Conservation (phyloP, 495 filamentous ascomycete species). For the Beverwykella pulmonaria region DNA sequence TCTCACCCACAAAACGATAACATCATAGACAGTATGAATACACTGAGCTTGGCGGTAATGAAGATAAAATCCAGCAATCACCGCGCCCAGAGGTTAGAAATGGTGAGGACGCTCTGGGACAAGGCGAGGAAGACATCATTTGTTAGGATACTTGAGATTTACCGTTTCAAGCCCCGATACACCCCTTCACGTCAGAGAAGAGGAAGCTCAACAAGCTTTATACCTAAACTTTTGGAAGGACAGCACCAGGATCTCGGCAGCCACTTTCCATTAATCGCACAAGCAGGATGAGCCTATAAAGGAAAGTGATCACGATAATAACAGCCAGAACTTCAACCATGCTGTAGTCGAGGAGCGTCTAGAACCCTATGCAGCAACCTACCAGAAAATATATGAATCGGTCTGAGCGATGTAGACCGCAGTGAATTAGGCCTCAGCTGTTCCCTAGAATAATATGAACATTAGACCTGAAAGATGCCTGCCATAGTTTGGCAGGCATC, state of each 20-base stretch:
- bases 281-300: not conserved
- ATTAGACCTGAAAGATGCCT: not conserved
- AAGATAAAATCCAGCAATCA: not conserved
- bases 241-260: not conserved
- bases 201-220: not conserved
- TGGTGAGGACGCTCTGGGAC: too few relatives aligned
- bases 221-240: not conserved
- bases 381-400: not conserved
- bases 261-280: not conserved
- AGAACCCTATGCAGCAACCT: not conserved
- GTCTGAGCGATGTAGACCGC: not conserved
- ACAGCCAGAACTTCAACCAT: not conserved
- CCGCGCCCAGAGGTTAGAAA: not conserved
- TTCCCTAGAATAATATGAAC: not conserved
- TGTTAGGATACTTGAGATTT: not conserved
- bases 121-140: not conserved
- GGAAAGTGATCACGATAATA: not conserved
- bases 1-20: not conserved
- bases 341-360: not conserved
- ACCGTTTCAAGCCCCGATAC: not conserved
- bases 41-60: not conserved
- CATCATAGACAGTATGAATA: not conserved
- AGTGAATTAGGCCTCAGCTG: not conserved
- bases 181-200: not conserved
- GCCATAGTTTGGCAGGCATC: too few relatives aligned